Evolutionary conservation across 805 yeast species (phyloP).

Genomic region (Wickerhamiella nectarea): DNA sequence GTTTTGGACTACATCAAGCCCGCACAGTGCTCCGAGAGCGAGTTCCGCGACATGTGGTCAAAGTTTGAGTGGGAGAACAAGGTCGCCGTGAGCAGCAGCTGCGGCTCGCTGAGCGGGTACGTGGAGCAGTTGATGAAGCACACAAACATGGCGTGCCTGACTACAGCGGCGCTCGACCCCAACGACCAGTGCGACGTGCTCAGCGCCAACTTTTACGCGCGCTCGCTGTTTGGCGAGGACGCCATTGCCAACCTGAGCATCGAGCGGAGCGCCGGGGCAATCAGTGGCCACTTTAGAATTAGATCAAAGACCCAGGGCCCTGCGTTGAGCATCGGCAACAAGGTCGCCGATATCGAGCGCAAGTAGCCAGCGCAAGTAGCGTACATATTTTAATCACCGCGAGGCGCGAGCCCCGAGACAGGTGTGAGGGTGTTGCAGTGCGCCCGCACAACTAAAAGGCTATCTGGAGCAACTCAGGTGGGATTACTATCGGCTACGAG

Average conservation of each 20-base stretch:
- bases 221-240: constrained; percentile 92
- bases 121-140: constrained; percentile 61
- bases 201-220: constrained; percentile 86
- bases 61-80: constrained; percentile 99
- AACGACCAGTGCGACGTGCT: constrained; percentile 56
- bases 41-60: constrained; percentile 96
- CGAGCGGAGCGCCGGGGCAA: constrained; percentile 62
- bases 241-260: constrained; percentile 92
- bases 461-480: too few species aligned
- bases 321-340: constrained; percentile 87
- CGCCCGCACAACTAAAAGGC: too few species aligned
- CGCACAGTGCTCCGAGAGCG: constrained; percentile 74
- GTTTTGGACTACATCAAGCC: constrained; percentile 97
- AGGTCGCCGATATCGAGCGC: constrained; percentile 51
- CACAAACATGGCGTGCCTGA: constrained; percentile 88
- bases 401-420: too few species aligned
- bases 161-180: constrained; percentile 65
- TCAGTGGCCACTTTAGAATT: constrained; percentile 88
- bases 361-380: neutral
- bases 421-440: too few species aligned
- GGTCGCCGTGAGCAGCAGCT: constrained; percentile 44
- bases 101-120: constrained; percentile 54
- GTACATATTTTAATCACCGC: too few species aligned
- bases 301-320: constrained; percentile 97
- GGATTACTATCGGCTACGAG: too few species aligned